Base-by-base conservation (phyloP, 1,139 yeast species). In the Candida freyschussii region DNA sequence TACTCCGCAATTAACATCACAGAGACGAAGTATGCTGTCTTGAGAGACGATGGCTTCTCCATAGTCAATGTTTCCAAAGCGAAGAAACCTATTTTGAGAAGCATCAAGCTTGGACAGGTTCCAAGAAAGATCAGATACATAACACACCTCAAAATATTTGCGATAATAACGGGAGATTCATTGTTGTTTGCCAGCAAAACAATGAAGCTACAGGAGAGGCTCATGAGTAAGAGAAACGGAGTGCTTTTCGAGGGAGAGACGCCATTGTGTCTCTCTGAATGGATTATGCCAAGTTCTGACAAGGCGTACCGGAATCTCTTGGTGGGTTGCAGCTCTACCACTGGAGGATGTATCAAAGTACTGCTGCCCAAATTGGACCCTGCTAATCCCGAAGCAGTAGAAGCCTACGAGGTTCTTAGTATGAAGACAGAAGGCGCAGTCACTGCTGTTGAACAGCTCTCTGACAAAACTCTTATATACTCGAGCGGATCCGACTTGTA, bases 41-140 rank as follows among this genome's bases (percentile, higher is more conserved):
- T 71, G 3, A 55, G 78, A 37, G 75, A 69, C 30, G 77, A 73
- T 41, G 80, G 79, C 0, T 52, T 76, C 13, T 59, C 65, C 19
- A 38, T 66, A 3, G 56, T 67, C 0, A 49, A 55, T 3, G 39
- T 72, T 1, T 55, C 57, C 1, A 35, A 35, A 6, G 19, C 26
- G 7, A 30, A 36, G 4, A 26, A 31, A 8, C 34, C 53, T 41
- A 24, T 62, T 43, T 34, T 56, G 32, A 39, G 51, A 33, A 32
- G 62, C 60, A n/a, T 68, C 0, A 56, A 55, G 13, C 45, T 70
- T 2, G 62, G 63, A 0, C 66, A 61, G 15, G 46, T 63, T 4
- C 69, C 74, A 0, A 63, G 62, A 32, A 60, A 58, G 34, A 27
- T 68, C 27, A 38, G 55, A 6, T 66, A 59, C 37, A 32, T 69